A percentile compares a stretch with the other conserved stretches of the same genome.
Evolutionary conservation across 352 stramenopile species (phyloP).

Genomic region (Elongisporangium prolatum): DNA sequence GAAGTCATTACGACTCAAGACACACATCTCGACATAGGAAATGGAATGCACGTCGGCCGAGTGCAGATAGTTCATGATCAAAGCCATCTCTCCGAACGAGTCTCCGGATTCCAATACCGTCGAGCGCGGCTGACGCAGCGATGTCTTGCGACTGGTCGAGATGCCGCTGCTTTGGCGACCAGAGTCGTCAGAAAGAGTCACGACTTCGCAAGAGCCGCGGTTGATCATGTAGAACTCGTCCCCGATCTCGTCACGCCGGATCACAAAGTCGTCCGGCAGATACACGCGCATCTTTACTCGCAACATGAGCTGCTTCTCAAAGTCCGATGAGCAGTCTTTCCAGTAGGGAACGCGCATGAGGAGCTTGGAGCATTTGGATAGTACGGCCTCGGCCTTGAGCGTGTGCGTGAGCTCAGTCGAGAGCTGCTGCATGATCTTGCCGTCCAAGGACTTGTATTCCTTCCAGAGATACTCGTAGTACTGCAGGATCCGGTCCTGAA

Average conservation of each 20-base stretch:
- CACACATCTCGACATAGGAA: slow-evolving; percentile 54
- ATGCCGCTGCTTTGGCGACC: slow-evolving; percentile 26
- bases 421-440: slow-evolving; percentile 25
- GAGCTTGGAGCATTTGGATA: slow-evolving; percentile 32
- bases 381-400: slow-evolving; percentile 29
- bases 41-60: slow-evolving; percentile 33
- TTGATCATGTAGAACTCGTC: slow-evolving; percentile 74
- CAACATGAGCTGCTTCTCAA: slow-evolving; percentile 62
- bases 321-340: slow-evolving; percentile 45
- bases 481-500: slow-evolving; percentile 58
- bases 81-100: slow-evolving; percentile 43
- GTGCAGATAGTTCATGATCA: slow-evolving; percentile 49
- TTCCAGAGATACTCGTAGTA: slow-evolving; percentile 67
- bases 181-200: slow-evolving; percentile 14
- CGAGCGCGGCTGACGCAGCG: too few relatives aligned
- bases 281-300: slow-evolving; percentile 55
- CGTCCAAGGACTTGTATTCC: slow-evolving; percentile 63
- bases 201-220: slow-evolving; percentile 45
- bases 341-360: slow-evolving; percentile 59
- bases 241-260: slow-evolving; percentile 47
- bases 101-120: slow-evolving; percentile 8
- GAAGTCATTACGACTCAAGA: slow-evolving; percentile 31
- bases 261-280: slow-evolving; percentile 70
- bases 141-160: too few relatives aligned
- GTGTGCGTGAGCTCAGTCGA: slow-evolving; percentile 42